Evolutionary conservation across 257 asterid species (phyloP), one percentile per base, ranked within the genome.

Genomic region (Linaria vulgaris): DNA sequence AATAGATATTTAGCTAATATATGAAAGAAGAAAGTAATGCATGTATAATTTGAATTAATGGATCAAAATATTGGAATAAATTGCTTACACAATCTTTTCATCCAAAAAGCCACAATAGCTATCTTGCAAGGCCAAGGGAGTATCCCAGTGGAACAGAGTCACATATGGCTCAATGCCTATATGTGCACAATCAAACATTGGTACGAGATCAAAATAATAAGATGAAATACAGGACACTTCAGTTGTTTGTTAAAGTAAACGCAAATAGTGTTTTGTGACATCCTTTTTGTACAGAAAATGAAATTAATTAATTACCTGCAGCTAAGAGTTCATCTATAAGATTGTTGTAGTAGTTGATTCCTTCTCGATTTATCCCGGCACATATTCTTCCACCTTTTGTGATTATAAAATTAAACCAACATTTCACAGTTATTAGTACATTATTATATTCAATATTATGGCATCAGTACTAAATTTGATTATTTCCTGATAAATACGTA

Each of bases 321-420:
- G 43, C 59, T 20, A 54, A 16, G 13, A 54, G 39, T 5, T 6
- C 9, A 9, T 49, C 55, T 3, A 49, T 49, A 49, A 49, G 55
- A 9, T 49, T 27, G 9, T 48, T 75, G 61, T 79, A 79, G 62
- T 64, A 79, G 12, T 78, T 49, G 44, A 78, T 63, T n/a, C 80
- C 83, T 68, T 71, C 72, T 48, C 16, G 22, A 56, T 74, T 78
- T n/a, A 78, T 37, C 12, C 80, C 83, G 30, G 62, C 66, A 48
- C 72, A 57, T n/a, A 71, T 27, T 52, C 44, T 71, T 46, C 83
- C 83, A 64, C 75, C 83, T 78, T 20, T 0, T 50, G n/a, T 50
- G 10, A 1, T 27, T 27, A 27, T 2, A n/a, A n/a, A n/a, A n/a
- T 27, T 27, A n/a, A n/a, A n/a, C n/a, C n/a, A n/a, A n/a, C n/a